Conservation (phyloP, 768 basidiomycete genomes). For the Mycena rosella region DNA sequence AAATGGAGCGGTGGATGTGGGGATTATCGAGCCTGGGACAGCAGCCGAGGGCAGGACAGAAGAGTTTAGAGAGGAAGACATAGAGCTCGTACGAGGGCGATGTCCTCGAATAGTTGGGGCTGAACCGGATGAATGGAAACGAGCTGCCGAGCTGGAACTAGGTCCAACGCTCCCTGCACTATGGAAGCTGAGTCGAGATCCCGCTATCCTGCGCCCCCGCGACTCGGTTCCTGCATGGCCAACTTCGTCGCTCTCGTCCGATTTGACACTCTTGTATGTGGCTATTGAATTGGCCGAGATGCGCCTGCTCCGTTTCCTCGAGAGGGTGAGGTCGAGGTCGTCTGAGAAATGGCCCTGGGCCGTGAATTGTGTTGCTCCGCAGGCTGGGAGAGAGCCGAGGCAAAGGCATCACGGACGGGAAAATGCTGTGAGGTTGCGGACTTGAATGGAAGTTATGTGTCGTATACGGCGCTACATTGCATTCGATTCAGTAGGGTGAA, state of each 20-base stretch:
- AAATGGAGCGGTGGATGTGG: conserved; percentile 37
- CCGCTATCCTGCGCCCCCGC: conserved; percentile 58
- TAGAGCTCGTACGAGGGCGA: conserved; percentile 66
- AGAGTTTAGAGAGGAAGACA: conserved; percentile 59
- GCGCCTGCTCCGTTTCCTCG: conserved; percentile 70
- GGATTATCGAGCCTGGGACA: conserved; percentile 31
- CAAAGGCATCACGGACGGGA: conserved; percentile 81
- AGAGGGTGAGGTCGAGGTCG: conserved; percentile 74
- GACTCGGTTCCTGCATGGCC: conserved; percentile 42
- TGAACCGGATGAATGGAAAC: conserved; percentile 33
- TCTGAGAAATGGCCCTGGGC: conserved; percentile 71
- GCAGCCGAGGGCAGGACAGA: conserved; percentile 38
- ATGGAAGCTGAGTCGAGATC: conserved; percentile 60
- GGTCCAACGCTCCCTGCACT: conserved; percentile 33
- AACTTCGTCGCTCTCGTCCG: conserved; percentile 58
- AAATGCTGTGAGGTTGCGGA: conserved; percentile 89
- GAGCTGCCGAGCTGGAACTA: conserved; percentile 25
- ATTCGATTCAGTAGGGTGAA: conserved; percentile 26
- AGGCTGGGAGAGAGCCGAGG: conserved; percentile 80
- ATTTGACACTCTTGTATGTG: conserved; percentile 59
- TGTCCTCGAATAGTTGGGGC: conserved; percentile 52
- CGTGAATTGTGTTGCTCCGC: conserved; percentile 71
- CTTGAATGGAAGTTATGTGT: conserved; percentile 79
- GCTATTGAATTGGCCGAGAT: conserved; percentile 70
- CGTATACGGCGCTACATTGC: conserved; percentile 72